Percentiles rank a stretch among this genome's conserved stretches.
These are phyloP conservation scores for Medicago arabica DNA, from an alignment of 306 rosid genomes.

Conservation along the genomic window DNA sequence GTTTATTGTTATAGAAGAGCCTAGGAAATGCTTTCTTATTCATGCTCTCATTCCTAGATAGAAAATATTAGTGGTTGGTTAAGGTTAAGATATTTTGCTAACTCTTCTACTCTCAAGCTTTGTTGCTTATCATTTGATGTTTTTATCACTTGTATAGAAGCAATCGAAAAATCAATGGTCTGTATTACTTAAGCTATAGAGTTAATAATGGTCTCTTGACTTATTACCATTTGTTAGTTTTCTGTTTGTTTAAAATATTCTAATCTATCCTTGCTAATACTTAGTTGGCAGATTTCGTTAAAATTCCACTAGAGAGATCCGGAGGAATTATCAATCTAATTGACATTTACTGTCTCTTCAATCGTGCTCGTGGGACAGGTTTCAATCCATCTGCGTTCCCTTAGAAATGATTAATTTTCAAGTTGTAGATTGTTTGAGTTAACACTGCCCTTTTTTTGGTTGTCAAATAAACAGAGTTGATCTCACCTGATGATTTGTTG, in stretches of 20 bases:
- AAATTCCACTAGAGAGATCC: conserved; percentile 83
- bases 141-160: conserved; percentile 10
- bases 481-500: conserved; percentile 94
- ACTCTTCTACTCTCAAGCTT: conserved; percentile 11
- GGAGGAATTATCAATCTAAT: conserved; percentile 96
- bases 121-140: conserved; percentile 15
- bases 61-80: neutral
- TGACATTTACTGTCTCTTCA: conserved; percentile 90
- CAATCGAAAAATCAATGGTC: conserved; percentile 7
- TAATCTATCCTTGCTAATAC: conserved; percentile 41
- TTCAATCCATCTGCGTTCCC: conserved; percentile 30
- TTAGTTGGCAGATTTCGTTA: conserved; percentile 95
- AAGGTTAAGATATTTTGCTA: conserved; percentile 20
- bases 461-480: conserved; percentile 71
- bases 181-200: conserved; percentile 23
- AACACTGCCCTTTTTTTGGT: conserved; percentile 39
- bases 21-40: conserved; percentile 7
- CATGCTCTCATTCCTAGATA: conserved; percentile 6
- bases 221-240: conserved; percentile 31
- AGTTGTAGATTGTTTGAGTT: conserved; percentile 18
- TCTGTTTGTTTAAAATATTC: conserved; percentile 31
- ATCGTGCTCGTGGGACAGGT: conserved; percentile 99
- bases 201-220: conserved; percentile 17
- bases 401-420: conserved; percentile 26
- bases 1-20: conserved; percentile 32